A percentile compares a stretch with the other conserved stretches of the same genome.
These are phyloP conservation scores for Fusarium pseudocircinatum DNA, from an alignment of 2,329 filamentous ascomycete species.

Conservation along the genomic window DNA sequence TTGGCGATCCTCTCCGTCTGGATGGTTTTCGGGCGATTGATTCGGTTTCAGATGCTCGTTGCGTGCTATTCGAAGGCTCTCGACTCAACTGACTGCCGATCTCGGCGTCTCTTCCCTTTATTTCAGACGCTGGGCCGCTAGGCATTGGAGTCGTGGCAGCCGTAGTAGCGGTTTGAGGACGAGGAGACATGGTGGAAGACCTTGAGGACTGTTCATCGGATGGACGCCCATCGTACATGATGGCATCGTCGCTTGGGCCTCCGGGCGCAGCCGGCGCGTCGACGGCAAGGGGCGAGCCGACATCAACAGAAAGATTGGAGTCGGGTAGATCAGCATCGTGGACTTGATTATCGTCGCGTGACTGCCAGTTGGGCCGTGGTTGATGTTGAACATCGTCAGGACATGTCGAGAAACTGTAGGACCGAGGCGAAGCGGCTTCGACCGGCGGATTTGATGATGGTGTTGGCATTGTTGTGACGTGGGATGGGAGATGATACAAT, in stretches of 20 bases:
- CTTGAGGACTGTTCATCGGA: constrained; percentile 48
- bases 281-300: constrained; percentile 33
- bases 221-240: constrained; percentile 39
- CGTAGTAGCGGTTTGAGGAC: constrained; percentile 49
- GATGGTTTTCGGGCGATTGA: constrained; percentile 18
- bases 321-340: constrained; percentile 34
- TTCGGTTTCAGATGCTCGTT: constrained; percentile 32
- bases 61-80: constrained; percentile 35
- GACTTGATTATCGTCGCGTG: constrained; percentile 33
- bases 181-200: constrained; percentile 57
- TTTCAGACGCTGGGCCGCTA: constrained; percentile 44
- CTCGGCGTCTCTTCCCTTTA: constrained; percentile 48
- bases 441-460: constrained; percentile 56
- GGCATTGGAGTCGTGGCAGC: constrained; percentile 48
- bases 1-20: constrained; percentile 26
- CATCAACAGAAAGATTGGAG: constrained; percentile 31
- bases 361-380: constrained; percentile 39
- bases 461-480: constrained; percentile 54
- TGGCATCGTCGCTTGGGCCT: constrained; percentile 38
- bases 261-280: constrained; percentile 35
- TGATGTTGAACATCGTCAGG: constrained; percentile 53
- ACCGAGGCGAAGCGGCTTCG: constrained; percentile 50
- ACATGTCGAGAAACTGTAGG: constrained; percentile 54
- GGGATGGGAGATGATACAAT: constrained; percentile 15
- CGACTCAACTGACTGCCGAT: constrained; percentile 38